Evolutionary conservation across 805 yeast genomes (phyloP), one percentile per base, ranked within the genome.

Genomic region (Huiozyma naganishii): DNA sequence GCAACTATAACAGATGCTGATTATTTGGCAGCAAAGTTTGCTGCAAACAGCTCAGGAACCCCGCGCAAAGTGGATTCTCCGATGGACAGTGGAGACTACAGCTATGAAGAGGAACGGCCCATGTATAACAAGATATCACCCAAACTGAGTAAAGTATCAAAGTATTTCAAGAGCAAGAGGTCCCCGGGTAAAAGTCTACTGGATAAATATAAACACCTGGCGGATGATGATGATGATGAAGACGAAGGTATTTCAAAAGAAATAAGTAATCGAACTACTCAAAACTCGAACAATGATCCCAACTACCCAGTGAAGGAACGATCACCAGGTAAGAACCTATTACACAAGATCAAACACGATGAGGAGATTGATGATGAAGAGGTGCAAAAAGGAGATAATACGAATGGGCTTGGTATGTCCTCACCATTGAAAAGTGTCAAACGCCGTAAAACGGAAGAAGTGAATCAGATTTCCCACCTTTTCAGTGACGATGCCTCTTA

Each of bases 61-160:
- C 23, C 23, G 23, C 23, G 23, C 23, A 17, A 17, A 17, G 23
- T 17, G 23, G 23, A 17, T 17, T 17, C 23, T 17, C 23, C 23
- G 23, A 17, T 17, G 23, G 23, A 17, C 23, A 17, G 23, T 17
- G 23, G 23, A 17, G 4, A 17, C 23, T 17, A 17, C 4, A 17
- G 23, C 4, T 17, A 17, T 17, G 23, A 17, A 2, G 23, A 17
- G 23, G 23, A 17, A 17, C 23, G 23, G 23, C 23, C 23, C 23
- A 17, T 39, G 33, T 42, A 42, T 29, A 54, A 54, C 40, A 50
- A 40, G 37, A 51, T 54, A 23, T 56, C 64, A 7, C 64, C 62
- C 3, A 55, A 57, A 42, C 40, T 58, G 2, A 52, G 54, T 17
- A 51, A 52, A 37, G 49, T 59, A 29, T 50, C 55, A 3, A 51